A percentile compares a stretch with the other conserved stretches of the same genome.
Conservation (phyloP, 305 asterid species). For the Rubia balearica region DNA sequence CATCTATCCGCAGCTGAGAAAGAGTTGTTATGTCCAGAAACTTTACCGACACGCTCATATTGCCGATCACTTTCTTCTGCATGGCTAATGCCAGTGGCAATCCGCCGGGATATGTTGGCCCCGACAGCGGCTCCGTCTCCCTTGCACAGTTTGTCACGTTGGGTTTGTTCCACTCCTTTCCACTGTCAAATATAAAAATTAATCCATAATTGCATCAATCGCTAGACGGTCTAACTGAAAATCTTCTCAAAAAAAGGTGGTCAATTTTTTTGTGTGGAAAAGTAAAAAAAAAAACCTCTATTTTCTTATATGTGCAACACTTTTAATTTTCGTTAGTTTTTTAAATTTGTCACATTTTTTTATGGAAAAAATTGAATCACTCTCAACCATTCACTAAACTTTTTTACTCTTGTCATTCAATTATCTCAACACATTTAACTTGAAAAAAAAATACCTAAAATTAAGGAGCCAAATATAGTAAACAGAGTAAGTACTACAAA, state of each 20-base stretch:
- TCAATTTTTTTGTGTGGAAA: too few species aligned
- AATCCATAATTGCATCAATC: background rate
- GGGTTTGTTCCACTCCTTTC: conserved; percentile 23
- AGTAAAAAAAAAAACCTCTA: too few species aligned
- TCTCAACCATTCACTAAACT: background rate
- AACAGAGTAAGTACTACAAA: too few species aligned
- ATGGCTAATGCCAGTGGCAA: conserved; percentile 19
- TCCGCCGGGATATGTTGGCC: conserved; percentile 24
- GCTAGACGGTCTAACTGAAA: too few species aligned
- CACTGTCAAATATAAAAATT: conserved; percentile 8
- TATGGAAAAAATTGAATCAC: background rate
- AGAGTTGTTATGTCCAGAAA: conserved; percentile 31
- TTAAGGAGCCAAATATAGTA: too few species aligned
- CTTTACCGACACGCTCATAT: conserved; percentile 17
- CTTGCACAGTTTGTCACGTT: conserved; percentile 15
- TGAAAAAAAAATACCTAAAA: too few species aligned
- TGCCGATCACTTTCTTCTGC: conserved; percentile 22
- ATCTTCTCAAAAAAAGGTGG: too few species aligned
- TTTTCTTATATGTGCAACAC: too few species aligned
- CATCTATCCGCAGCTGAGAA: conserved; percentile 31
- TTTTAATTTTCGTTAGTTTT: too few species aligned
- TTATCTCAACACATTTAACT: too few species aligned
- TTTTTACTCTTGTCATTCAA: too few species aligned
- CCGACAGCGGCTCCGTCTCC: conserved; percentile 14
- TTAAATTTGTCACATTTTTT: too few species aligned